A percentile compares a stretch with the other conserved stretches of the same genome.
Evolutionary conservation across 1,284 basidiomycete genomes (phyloP).

Genomic region (Puccinia polysora): DNA sequence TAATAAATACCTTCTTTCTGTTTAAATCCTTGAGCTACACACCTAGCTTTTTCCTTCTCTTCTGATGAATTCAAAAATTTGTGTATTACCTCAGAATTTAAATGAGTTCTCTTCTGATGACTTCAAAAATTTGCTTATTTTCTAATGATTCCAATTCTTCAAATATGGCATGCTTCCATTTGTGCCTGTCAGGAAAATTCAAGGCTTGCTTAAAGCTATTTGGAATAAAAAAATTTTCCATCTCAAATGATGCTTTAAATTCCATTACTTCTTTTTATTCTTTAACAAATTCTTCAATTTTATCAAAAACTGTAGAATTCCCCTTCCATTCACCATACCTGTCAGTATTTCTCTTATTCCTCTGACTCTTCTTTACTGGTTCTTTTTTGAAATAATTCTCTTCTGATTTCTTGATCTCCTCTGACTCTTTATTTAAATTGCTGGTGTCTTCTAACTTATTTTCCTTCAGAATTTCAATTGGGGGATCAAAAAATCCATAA

Average conservation of each 20-base stretch:
- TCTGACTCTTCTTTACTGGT: no score
- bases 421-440: no score
- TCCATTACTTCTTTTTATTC: background rate
- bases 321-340: background rate
- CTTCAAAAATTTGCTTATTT: background rate
- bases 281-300: background rate
- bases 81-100: background rate
- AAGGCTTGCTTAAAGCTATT: background rate
- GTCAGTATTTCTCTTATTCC: background rate
- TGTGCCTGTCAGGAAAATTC: background rate
- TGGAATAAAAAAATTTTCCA: background rate
- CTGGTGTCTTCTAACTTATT: no score
- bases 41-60: background rate
- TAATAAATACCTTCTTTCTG: background rate
- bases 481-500: no score
- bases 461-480: no score
- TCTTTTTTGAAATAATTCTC: background rate
- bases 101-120: background rate
- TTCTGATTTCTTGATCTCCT: no score
- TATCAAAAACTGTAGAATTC: background rate
- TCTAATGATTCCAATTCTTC: background rate
- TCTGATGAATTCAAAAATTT: background rate
- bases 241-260: background rate
- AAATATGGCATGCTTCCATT: background rate
- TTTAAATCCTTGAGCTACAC: background rate